Conservation (phyloP, 1,139 yeast species). For the Yarrowia galli region DNA sequence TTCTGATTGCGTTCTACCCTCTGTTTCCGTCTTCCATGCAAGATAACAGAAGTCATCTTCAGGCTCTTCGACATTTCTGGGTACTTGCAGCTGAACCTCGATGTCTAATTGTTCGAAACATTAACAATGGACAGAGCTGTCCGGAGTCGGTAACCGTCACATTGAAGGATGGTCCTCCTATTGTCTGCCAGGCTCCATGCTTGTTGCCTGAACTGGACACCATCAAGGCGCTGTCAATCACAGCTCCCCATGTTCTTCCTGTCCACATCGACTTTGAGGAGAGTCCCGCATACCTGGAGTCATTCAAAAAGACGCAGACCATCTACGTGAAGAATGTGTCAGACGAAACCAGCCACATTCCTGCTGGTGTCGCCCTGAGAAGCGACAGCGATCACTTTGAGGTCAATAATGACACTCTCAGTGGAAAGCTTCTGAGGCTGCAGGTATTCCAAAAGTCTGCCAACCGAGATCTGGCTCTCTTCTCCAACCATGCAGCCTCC, state of each 20-base stretch:
- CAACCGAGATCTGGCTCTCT: slow-evolving; percentile 40
- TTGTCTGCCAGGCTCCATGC: slow-evolving; percentile 62
- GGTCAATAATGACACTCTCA: slow-evolving; percentile 34
- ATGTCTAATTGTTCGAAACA: slow-evolving; percentile 78
- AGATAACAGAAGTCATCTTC: slow-evolving; percentile 67
- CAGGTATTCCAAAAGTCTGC: slow-evolving; percentile 40
- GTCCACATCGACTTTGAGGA: slow-evolving; percentile 55
- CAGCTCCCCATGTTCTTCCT: slow-evolving; percentile 57
- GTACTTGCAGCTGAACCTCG: slow-evolving; percentile 82
- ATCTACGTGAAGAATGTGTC: slow-evolving; percentile 41
- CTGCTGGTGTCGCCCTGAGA: slow-evolving; percentile 8
- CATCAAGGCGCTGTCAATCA: slow-evolving; percentile 56
- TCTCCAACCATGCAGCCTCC: not conserved
- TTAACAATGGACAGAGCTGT: slow-evolving; percentile 55
- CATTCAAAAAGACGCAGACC: slow-evolving; percentile 42
- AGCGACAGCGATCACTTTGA: slow-evolving; percentile 37
- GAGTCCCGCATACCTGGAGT: slow-evolving; percentile 34
- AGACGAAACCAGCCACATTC: slow-evolving; percentile 24
- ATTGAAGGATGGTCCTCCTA: slow-evolving; percentile 53
- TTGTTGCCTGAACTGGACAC: slow-evolving; percentile 67
- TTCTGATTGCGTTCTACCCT: slow-evolving; percentile 78
- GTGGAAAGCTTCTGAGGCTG: slow-evolving; percentile 38
- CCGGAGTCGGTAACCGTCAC: slow-evolving; percentile 59
- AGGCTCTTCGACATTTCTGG: slow-evolving; percentile 93
- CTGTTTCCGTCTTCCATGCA: slow-evolving; percentile 60